Conservation (phyloP, 106 monocot genomes). For the Dendrobium chrysotoxum region DNA sequence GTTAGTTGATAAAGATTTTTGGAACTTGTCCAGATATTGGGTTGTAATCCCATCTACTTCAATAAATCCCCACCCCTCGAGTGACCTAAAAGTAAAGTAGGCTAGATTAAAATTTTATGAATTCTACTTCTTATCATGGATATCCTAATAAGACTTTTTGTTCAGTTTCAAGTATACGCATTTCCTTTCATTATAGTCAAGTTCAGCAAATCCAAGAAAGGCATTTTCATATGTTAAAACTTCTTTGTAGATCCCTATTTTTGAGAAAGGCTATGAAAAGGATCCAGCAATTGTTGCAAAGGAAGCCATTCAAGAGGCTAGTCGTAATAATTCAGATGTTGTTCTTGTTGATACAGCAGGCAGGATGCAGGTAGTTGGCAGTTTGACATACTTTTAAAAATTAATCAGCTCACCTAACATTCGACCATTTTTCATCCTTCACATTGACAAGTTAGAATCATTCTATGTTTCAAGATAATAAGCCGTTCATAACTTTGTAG, state of each 20-base stretch:
- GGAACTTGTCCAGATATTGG: no score
- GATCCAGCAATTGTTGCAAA: slow-evolving; percentile 97
- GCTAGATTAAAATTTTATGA: neutral
- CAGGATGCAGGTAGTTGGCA: slow-evolving; percentile 71
- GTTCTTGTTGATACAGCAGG: slow-evolving; percentile 99
- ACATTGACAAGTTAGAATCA: neutral
- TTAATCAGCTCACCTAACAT: neutral
- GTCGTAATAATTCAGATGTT: slow-evolving; percentile 79
- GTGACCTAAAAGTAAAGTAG: no score
- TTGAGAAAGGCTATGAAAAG: slow-evolving; percentile 98
- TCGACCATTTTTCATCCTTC: neutral
- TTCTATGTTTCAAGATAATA: neutral
- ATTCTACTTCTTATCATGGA: neutral
- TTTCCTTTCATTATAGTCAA: neutral
- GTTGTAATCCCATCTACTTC: no score
- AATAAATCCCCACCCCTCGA: no score
- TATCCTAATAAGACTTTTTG: neutral
- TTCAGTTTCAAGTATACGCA: neutral
- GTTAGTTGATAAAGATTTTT: no score
- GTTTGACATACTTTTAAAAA: neutral
- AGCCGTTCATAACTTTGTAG: neutral
- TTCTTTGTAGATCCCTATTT: slow-evolving; percentile 80
- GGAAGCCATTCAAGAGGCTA: slow-evolving; percentile 90
- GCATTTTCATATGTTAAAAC: neutral
- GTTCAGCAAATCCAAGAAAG: neutral